A percentile compares a stretch with the other conserved stretches of the same genome.
Evolutionary conservation across 1,139 yeast genomes (phyloP).

Genomic region (Kurtzmaniella quercitrusa): DNA sequence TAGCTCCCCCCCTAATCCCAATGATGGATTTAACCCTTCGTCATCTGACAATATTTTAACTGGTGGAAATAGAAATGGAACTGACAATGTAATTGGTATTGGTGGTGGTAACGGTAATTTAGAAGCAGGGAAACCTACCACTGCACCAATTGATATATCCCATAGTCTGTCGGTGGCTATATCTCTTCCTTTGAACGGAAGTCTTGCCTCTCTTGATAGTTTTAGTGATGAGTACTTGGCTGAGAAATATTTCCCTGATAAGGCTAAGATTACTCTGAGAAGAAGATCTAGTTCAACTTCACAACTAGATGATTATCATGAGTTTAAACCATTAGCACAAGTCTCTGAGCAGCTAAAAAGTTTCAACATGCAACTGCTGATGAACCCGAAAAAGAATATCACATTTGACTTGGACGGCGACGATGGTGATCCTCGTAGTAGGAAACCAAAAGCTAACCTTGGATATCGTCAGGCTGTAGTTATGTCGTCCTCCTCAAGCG

Average conservation of each 20-base stretch:
- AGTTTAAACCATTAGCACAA: constrained; percentile 5
- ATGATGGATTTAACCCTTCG: neutral
- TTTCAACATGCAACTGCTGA: constrained; percentile 36
- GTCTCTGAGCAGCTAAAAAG: constrained; percentile 33
- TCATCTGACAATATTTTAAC: too few species aligned
- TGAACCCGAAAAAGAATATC: constrained; percentile 19
- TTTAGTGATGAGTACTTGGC: constrained; percentile 55
- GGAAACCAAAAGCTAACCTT: constrained; percentile 1
- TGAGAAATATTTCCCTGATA: constrained; percentile 20
- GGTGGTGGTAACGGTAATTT: too few species aligned
- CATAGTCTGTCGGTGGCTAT: constrained; percentile 35
- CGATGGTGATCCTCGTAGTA: constrained; percentile 8
- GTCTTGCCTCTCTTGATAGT: constrained; percentile 76
- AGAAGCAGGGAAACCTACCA: neutral
- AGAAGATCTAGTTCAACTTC: constrained; percentile 10
- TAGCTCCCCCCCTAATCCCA: neutral
- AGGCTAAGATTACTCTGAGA: neutral
- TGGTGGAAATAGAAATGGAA: too few species aligned
- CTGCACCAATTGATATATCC: constrained; percentile 30
- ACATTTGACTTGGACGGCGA: constrained; percentile 4
- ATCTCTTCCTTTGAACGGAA: constrained; percentile 62
- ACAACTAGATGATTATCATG: constrained; percentile 6
- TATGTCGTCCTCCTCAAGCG: constrained; percentile 12
- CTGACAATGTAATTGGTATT: too few species aligned
- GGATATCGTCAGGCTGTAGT: neutral